A percentile compares a stretch with the other conserved stretches of the same genome.
Evolutionary conservation across 495 filamentous ascomycete species (phyloP).

Genomic region (Neurospora cerealis): DNA sequence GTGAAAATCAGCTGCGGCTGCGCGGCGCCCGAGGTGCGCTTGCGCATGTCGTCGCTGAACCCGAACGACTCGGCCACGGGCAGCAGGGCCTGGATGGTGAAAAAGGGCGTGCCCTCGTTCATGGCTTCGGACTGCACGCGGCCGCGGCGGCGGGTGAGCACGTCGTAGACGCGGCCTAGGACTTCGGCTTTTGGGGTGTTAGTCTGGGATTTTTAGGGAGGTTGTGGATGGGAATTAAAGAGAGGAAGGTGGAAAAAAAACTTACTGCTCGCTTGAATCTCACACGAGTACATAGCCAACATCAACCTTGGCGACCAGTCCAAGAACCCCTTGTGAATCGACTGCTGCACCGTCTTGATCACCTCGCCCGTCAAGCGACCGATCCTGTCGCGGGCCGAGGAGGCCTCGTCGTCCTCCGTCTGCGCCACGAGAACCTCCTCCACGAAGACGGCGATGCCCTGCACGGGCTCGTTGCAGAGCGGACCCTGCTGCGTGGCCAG

Average conservation of each 20-base stretch:
- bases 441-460: constrained; percentile 85
- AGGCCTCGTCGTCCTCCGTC: constrained; percentile 39
- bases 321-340: constrained; percentile 79
- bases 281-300: constrained; percentile 96
- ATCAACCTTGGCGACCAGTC: constrained; percentile 92
- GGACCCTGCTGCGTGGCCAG: constrained; percentile 83
- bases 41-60: constrained; percentile 91
- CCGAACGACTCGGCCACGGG: constrained; percentile 94
- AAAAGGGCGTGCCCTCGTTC: constrained; percentile 94
- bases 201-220: neutral
- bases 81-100: constrained; percentile 75
- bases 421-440: constrained; percentile 58
- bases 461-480: constrained; percentile 86
- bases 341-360: constrained; percentile 74
- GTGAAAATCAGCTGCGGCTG: constrained; percentile 88
- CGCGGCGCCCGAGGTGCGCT: constrained; percentile 81
- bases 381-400: constrained; percentile 54
- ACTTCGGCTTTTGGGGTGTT: constrained; percentile 60
- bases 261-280: constrained; percentile 90
- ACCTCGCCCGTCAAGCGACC: constrained; percentile 82
- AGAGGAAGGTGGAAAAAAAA: constrained; percentile 2
- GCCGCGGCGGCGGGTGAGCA: constrained; percentile 83
- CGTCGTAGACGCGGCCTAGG: constrained; percentile 86
- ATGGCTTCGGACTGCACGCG: constrained; percentile 81
- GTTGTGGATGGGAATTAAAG: neutral